Conservation (phyloP, 768 basidiomycete genomes). For the Porphyrellus cyaneotinctus region DNA sequence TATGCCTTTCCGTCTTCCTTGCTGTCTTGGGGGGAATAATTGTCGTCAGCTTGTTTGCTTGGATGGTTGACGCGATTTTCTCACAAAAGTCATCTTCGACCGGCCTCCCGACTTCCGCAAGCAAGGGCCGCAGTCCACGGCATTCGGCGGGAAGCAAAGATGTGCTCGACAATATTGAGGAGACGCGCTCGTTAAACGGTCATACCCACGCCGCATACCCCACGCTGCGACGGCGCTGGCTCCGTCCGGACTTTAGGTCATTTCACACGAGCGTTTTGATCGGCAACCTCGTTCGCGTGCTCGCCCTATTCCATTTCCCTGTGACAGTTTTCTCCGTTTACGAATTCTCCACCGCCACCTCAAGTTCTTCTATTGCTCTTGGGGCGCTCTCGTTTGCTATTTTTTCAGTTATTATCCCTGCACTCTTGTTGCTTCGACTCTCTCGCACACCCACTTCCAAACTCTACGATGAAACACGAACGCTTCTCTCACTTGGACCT, state of each 20-base stretch:
- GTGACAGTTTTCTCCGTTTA: slow-evolving; percentile 90
- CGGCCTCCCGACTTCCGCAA: slow-evolving; percentile 17
- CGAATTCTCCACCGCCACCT: slow-evolving; percentile 41
- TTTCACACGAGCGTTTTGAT: slow-evolving; percentile 80
- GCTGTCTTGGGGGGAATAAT: slow-evolving; percentile 71
- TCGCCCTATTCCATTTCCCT: slow-evolving; percentile 92
- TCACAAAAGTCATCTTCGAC: slow-evolving; percentile 22
- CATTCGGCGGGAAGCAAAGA: slow-evolving; percentile 51
- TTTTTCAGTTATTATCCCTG: slow-evolving; percentile 75
- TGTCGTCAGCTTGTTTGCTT: slow-evolving; percentile 63
- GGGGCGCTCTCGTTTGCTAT: slow-evolving; percentile 78
- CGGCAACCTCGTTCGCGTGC: slow-evolving; percentile 88
- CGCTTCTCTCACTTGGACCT: slow-evolving; percentile 84
- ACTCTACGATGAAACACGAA: slow-evolving; percentile 92
- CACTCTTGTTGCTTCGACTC: slow-evolving; percentile 72
- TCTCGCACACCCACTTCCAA: slow-evolving; percentile 80
- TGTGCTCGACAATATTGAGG: slow-evolving; percentile 37
- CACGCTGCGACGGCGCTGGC: slow-evolving; percentile 30
- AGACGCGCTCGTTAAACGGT: slow-evolving; percentile 28
- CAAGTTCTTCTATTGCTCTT: slow-evolving; percentile 63
- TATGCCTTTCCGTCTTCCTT: slow-evolving; percentile 81
- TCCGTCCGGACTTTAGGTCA: slow-evolving; percentile 59
- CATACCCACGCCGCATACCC: slow-evolving; percentile 19
- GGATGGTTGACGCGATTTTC: slow-evolving; percentile 61
- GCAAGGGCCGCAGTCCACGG: slow-evolving; percentile 36